Percentiles rank a stretch among this genome's conserved stretches.
Conservation (phyloP, 2,329 filamentous ascomycete species). For the Grosmannia huntii region DNA sequence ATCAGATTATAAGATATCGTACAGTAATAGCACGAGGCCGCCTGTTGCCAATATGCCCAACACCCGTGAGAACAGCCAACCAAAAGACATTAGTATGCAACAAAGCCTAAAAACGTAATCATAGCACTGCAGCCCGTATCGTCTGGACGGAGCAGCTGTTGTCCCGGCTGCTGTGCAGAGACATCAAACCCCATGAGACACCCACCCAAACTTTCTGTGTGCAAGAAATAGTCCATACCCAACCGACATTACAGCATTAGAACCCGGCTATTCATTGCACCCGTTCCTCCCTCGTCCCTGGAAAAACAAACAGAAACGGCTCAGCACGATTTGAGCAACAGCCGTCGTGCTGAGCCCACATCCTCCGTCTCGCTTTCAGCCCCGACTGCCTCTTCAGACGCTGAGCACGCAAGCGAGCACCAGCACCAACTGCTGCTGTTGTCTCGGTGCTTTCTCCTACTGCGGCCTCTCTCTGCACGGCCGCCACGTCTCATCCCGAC, state of each 20-base stretch:
- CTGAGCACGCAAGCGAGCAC: neutral
- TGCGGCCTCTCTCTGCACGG: neutral
- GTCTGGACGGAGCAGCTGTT: neutral
- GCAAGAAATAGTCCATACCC: neutral
- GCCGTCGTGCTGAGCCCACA: neutral
- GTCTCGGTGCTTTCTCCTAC: neutral
- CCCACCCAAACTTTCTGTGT: neutral
- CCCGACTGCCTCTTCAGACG: neutral
- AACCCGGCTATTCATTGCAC: neutral
- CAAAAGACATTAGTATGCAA: neutral
- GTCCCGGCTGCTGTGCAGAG: neutral
- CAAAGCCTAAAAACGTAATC: neutral
- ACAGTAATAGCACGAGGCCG: neutral
- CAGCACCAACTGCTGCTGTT: neutral
- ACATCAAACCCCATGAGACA: neutral
- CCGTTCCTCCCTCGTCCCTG: neutral
- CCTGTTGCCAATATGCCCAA: neutral
- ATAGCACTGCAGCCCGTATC: neutral
- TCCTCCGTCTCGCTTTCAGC: neutral
- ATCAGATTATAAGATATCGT: neutral
- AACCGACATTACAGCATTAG: slow-evolving; percentile 4
- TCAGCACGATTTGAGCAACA: neutral
- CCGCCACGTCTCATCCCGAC: neutral
- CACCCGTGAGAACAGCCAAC: neutral
- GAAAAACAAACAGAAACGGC: neutral